Evolutionary conservation across 805 yeast species (phyloP).

Genomic region (Candida succiphila): DNA sequence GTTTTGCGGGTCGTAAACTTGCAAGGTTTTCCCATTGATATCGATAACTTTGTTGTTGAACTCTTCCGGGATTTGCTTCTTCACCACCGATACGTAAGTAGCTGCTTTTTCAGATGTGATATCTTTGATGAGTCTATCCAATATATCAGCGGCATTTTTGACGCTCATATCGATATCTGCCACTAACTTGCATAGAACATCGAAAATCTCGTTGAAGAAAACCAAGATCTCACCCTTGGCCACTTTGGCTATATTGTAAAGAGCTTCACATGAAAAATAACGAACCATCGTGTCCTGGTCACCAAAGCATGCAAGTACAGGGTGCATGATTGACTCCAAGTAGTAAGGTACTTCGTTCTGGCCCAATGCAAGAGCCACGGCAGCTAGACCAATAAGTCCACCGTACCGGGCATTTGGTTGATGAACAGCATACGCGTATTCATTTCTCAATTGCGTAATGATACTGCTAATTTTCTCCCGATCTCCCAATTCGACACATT

Average conservation of each 20-base stretch:
- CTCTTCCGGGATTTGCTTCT: constrained; percentile 20
- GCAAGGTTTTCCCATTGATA: constrained; percentile 48
- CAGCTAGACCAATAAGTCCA: constrained; percentile 91
- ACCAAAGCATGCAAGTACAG: constrained; percentile 90
- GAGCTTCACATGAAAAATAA: constrained; percentile 92
- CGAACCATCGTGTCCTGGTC: constrained; percentile 97
- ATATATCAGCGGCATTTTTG: constrained; percentile 88
- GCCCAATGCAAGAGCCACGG: constrained; percentile 90
- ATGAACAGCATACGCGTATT: constrained; percentile 74
- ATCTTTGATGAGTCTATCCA: constrained; percentile 85
- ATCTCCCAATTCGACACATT: constrained; percentile 52
- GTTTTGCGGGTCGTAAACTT: constrained; percentile 49
- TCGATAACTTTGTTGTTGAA: constrained; percentile 35
- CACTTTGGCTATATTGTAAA: constrained; percentile 92
- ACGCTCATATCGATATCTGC: constrained; percentile 89
- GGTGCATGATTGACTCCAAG: constrained; percentile 79
- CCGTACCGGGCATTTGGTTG: constrained; percentile 89
- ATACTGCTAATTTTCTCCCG: constrained; percentile 48
- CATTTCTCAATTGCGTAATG: constrained; percentile 67
- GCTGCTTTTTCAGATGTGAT: constrained; percentile 93
- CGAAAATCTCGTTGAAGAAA: constrained; percentile 91
- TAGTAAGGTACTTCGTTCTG: constrained; percentile 73
- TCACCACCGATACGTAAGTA: constrained; percentile 67
- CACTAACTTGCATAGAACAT: constrained; percentile 79
- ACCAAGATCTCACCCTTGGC: constrained; percentile 90